phyloP scores from a whole-genome alignment of 805 yeast species.

The Candida dajiaensis region DNA sequence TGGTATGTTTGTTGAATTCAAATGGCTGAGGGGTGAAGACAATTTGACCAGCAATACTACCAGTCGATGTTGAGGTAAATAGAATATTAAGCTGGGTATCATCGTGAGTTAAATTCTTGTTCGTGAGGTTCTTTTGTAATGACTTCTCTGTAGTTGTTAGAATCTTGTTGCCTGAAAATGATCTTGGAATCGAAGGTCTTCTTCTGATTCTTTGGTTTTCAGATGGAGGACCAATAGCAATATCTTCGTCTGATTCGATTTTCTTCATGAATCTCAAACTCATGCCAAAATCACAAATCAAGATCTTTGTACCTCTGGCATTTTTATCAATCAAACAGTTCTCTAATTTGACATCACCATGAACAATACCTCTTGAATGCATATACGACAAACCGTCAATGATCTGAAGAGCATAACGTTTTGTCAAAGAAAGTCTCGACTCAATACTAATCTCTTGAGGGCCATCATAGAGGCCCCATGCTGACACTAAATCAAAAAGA shows the following conservation, averaged over 20 bases:
- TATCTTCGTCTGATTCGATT: slow-evolving; percentile 14
- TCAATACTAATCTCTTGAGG: slow-evolving; percentile 25
- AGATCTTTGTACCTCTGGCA: slow-evolving; percentile 29
- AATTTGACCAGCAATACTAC: not conserved
- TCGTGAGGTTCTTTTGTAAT: slow-evolving; percentile 21
- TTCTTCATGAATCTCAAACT: slow-evolving; percentile 27
- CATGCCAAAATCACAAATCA: slow-evolving; percentile 92
- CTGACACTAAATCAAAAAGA: slow-evolving; percentile 64
- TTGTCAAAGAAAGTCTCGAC: slow-evolving; percentile 30
- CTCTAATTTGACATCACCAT: slow-evolving; percentile 71
- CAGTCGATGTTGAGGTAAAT: not conserved
- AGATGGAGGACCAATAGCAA: slow-evolving; percentile 23
- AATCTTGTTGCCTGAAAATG: slow-evolving; percentile 24
- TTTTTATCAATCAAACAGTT: slow-evolving; percentile 56
- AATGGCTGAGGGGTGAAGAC: slow-evolving; percentile 14
- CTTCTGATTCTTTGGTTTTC: slow-evolving; percentile 13
- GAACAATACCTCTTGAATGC: slow-evolving; percentile 66
- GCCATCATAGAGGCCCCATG: slow-evolving; percentile 49
- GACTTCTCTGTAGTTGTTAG: slow-evolving; percentile 7
- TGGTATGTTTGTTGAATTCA: slow-evolving; percentile 7
- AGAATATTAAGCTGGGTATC: slow-evolving; percentile 17
- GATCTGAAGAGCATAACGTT: slow-evolving; percentile 45
- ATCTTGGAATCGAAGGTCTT: slow-evolving; percentile 29
- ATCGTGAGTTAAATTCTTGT: slow-evolving; percentile 26
- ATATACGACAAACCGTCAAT: slow-evolving; percentile 52